These are phyloP conservation scores for Musa balbisiana DNA, from an alignment of 202 grass and related monocot genomes.

Conservation along the genomic window DNA sequence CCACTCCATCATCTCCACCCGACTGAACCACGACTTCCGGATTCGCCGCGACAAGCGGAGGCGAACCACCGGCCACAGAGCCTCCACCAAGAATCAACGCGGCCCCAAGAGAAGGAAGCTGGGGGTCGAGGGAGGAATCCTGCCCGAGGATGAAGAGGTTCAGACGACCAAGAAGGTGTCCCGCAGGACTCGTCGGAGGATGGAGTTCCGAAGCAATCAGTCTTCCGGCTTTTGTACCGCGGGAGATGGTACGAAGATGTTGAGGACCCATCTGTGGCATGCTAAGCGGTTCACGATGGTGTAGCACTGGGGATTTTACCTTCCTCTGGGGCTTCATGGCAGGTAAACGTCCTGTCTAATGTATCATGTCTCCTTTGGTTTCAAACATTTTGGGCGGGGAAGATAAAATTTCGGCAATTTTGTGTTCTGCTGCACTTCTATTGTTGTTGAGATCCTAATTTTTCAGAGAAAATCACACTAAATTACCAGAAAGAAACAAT, in stretches of 20 bases:
- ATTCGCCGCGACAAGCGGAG: constrained; percentile 53
- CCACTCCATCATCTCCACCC: no score
- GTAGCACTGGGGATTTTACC: constrained; percentile 60
- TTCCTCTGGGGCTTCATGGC: constrained; percentile 52
- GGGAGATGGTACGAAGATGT: constrained; percentile 42
- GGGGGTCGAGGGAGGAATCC: background rate
- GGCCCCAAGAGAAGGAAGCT: constrained; percentile 35
- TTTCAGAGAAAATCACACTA: no score
- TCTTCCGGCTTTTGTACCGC: constrained; percentile 48
- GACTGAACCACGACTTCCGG: no score
- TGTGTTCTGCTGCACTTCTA: no score
- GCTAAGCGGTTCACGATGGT: constrained; percentile 79
- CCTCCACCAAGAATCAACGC: constrained; percentile 17
- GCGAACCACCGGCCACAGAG: constrained; percentile 58
- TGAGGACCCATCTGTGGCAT: constrained; percentile 84
- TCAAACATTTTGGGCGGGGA: no score
- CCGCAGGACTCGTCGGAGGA: constrained; percentile 53
- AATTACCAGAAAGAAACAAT: no score
- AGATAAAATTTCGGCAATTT: no score
- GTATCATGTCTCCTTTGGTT: no score
- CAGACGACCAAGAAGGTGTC: constrained; percentile 14
- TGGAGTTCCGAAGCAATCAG: constrained; percentile 49
- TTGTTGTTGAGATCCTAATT: no score
- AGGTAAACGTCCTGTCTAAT: constrained; percentile 29
- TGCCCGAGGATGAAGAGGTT: background rate